phyloP scores from a whole-genome alignment of 768 basidiomycete species.

The Amanita phalloides region DNA sequence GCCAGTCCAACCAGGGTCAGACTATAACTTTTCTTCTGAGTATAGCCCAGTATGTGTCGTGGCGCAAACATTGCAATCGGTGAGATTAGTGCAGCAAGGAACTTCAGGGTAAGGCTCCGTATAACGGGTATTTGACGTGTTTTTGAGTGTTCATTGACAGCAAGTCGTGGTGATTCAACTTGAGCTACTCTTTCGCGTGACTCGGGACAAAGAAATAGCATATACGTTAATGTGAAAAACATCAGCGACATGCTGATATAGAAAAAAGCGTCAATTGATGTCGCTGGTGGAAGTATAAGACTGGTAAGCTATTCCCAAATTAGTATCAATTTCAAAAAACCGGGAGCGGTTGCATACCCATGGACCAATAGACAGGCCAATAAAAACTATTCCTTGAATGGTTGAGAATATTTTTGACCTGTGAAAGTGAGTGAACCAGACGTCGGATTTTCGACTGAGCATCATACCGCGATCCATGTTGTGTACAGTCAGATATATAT shows the following conservation, averaged over 20 bases:
- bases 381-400: conserved; percentile 65
- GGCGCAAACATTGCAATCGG: conserved; percentile 69
- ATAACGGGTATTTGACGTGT: conserved; percentile 19
- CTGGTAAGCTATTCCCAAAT: conserved; percentile 24
- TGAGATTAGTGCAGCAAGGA: conserved; percentile 37
- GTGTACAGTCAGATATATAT: conserved; percentile 42
- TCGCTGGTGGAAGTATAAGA: conserved; percentile 47
- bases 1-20: conserved; percentile 57
- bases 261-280: conserved; percentile 42
- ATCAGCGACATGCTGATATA: conserved; percentile 31
- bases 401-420: conserved; percentile 48
- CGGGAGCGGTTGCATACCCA: conserved; percentile 32
- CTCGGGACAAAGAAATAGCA: conserved; percentile 42
- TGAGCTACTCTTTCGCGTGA: conserved; percentile 26
- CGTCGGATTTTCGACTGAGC: not conserved
- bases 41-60: conserved; percentile 26
- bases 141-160: conserved; percentile 16
- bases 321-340: conserved; percentile 11
- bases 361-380: conserved; percentile 74
- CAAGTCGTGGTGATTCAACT: conserved; percentile 10
- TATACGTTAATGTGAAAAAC: conserved; percentile 24
- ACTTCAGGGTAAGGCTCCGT: conserved; percentile 15
- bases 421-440: not conserved
- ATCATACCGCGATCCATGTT: conserved; percentile 34
- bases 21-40: conserved; percentile 54